phyloP scores from a whole-genome alignment of 2,329 filamentous ascomycete species.

The Hypoxylon sp. region DNA sequence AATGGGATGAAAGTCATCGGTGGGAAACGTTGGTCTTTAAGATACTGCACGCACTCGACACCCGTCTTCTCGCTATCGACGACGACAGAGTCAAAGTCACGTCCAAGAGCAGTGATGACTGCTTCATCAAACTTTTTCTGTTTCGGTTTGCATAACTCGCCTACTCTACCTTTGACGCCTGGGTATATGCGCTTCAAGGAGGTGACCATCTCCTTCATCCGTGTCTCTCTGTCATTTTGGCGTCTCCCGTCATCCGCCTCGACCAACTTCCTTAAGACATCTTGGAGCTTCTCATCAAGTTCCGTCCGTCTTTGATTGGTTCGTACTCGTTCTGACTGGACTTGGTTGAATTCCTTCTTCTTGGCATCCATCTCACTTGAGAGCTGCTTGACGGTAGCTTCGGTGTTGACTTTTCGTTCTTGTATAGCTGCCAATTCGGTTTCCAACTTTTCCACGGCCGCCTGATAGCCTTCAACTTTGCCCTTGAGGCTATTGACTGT shows the following conservation, averaged over 20 bases:
- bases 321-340: conserved; percentile 83
- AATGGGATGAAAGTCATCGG: conserved; percentile 95
- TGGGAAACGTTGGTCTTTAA: conserved; percentile 86
- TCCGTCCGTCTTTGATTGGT: conserved; percentile 85
- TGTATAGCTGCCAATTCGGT: conserved; percentile 74
- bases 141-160: conserved; percentile 93
- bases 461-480: conserved; percentile 82
- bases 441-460: conserved; percentile 76
- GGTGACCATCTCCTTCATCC: conserved; percentile 83
- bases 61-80: conserved; percentile 96
- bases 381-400: conserved; percentile 71
- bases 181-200: conserved; percentile 90
- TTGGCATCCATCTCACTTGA: conserved; percentile 82
- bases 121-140: conserved; percentile 97
- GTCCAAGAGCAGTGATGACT: conserved; percentile 88
- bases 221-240: conserved; percentile 82
- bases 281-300: conserved; percentile 88
- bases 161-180: conserved; percentile 88
- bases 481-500: conserved; percentile 89
- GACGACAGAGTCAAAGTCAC: conserved; percentile 92
- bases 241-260: conserved; percentile 86
- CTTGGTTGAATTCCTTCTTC: conserved; percentile 87
- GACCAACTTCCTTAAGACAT: conserved; percentile 79
- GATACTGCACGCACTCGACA: conserved; percentile 91
- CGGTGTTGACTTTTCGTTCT: conserved; percentile 71